A percentile compares a stretch with the other conserved stretches of the same genome.
Conservation (phyloP, 345 rosid genomes). For the Acer yangbiense region DNA sequence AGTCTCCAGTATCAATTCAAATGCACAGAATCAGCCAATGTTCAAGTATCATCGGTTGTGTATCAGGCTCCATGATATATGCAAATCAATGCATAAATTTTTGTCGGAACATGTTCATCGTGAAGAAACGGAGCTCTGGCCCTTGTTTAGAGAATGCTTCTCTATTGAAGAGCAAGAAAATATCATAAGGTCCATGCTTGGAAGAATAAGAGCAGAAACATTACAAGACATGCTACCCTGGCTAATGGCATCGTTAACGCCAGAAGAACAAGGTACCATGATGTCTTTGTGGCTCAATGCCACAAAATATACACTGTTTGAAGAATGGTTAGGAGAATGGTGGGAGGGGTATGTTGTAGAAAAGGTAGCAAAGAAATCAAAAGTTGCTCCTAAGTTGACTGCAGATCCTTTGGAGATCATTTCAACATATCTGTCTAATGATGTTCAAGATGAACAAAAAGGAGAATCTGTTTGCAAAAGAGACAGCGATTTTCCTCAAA, state of each 20-base stretch:
- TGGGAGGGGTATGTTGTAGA: conserved; percentile 51
- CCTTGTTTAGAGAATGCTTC: conserved; percentile 58
- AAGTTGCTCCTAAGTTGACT: conserved; percentile 29
- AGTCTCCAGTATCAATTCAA: conserved; percentile 30
- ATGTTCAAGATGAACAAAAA: conserved; percentile 29
- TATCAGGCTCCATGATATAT: conserved; percentile 56
- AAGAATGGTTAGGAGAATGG: conserved; percentile 87
- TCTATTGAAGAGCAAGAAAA: conserved; percentile 74
- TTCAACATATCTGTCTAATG: conserved; percentile 52
- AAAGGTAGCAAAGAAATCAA: conserved; percentile 33
- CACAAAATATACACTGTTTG: conserved; percentile 77
- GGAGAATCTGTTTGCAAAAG: conserved; percentile 26
- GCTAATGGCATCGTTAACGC: conserved; percentile 61
- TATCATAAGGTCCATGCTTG: conserved; percentile 65
- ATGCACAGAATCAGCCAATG: conserved; percentile 24
- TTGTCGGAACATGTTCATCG: conserved; percentile 64
- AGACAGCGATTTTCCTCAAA: conserved; percentile 19
- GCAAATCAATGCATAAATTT: conserved; percentile 64
- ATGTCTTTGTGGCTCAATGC: conserved; percentile 66
- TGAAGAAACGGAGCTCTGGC: conserved; percentile 83
- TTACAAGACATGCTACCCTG: conserved; percentile 81
- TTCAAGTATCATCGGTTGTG: conserved; percentile 49
- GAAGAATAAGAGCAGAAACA: conserved; percentile 69
- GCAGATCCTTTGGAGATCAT: conserved; percentile 68
- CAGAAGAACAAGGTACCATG: conserved; percentile 54